Evolutionary conservation across 139 green algal genomes (phyloP).

Genomic region (Ulvella scutata): DNA sequence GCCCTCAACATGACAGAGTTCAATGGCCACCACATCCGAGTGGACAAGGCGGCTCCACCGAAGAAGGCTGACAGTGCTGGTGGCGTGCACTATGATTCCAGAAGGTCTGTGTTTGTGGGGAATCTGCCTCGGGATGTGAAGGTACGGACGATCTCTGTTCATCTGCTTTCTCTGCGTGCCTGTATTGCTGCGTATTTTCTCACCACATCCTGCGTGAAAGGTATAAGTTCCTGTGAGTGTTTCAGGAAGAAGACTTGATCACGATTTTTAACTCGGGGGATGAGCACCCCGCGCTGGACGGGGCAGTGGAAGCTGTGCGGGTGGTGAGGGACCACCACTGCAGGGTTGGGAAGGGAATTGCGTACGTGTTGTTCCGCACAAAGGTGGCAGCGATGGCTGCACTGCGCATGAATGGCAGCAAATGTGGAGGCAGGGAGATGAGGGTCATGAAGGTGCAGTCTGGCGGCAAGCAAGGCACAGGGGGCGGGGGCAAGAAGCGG

Average conservation of each 20-base stretch:
- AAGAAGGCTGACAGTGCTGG: not conserved
- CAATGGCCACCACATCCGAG: slow-evolving; percentile 56
- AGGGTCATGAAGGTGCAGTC: too few relatives aligned
- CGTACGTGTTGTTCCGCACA: slow-evolving; percentile 52
- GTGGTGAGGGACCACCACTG: slow-evolving; percentile 60
- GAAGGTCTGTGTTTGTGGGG: slow-evolving; percentile 66
- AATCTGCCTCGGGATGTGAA: slow-evolving; percentile 62
- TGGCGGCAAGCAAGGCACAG: too few relatives aligned
- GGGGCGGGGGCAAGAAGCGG: too few relatives aligned
- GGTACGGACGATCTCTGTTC: slow-evolving; percentile 9
- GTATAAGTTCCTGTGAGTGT: not conserved
- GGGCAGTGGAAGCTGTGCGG: slow-evolving; percentile 55
- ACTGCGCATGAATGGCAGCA: not conserved
- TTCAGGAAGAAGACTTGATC: slow-evolving; percentile 42
- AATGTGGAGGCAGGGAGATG: not conserved
- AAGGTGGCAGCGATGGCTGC: slow-evolving; percentile 13
- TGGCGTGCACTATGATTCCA: slow-evolving; percentile 45
- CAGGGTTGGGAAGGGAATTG: slow-evolving; percentile 58
- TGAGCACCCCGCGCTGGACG: not conserved
- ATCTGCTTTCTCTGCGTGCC: not conserved
- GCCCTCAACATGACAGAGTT: slow-evolving; percentile 60
- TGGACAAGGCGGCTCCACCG: slow-evolving; percentile 43
- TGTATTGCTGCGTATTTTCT: not conserved
- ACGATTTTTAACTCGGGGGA: slow-evolving; percentile 15
- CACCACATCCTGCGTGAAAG: not conserved